Conservation (phyloP, 2,329 filamentous ascomycete genomes). For the Fonsecaea monophora region DNA sequence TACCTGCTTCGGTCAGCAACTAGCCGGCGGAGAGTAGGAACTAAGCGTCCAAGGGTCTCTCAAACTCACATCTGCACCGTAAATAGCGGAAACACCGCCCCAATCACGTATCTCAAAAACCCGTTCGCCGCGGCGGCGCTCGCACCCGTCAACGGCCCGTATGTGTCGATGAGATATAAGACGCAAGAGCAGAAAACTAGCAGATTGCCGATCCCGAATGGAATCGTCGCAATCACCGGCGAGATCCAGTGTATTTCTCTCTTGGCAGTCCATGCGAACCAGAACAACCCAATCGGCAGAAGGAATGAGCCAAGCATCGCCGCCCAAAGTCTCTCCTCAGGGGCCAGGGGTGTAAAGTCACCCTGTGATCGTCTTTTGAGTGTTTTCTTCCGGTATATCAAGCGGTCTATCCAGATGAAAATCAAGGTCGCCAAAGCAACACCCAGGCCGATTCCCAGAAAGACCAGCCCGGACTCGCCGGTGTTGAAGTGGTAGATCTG, state of each 20-base stretch:
- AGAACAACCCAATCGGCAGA: conserved; percentile 56
- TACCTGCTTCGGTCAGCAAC: conserved; percentile 30
- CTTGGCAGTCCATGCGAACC: conserved; percentile 56
- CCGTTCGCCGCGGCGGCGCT: conserved; percentile 46
- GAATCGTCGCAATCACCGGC: conserved; percentile 38
- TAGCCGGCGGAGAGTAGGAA: neutral
- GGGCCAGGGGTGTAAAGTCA: conserved; percentile 45
- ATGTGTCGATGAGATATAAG: conserved; percentile 44
- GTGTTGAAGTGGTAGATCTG: conserved; percentile 69
- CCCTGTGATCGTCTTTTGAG: conserved; percentile 21
- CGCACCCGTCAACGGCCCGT: conserved; percentile 42
- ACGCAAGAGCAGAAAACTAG: conserved; percentile 56
- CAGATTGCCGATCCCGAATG: conserved; percentile 43
- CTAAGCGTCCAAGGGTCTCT: neutral
- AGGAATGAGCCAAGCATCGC: conserved; percentile 58
- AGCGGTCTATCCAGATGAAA: conserved; percentile 38
- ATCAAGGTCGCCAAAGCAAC: conserved; percentile 61
- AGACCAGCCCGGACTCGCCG: conserved; percentile 75
- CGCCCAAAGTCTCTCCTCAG: conserved; percentile 58
- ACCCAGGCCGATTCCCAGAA: conserved; percentile 79
- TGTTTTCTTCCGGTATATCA: conserved; percentile 37
- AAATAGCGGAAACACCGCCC: conserved; percentile 48
- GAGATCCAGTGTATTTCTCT: conserved; percentile 51
- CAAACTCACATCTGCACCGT: conserved; percentile 44
- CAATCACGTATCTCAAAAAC: conserved; percentile 44